Evolutionary conservation across 1,284 basidiomycete species (phyloP), one percentile per base, ranked within the genome.

Genomic region (Fistulinella cinereoalba): DNA sequence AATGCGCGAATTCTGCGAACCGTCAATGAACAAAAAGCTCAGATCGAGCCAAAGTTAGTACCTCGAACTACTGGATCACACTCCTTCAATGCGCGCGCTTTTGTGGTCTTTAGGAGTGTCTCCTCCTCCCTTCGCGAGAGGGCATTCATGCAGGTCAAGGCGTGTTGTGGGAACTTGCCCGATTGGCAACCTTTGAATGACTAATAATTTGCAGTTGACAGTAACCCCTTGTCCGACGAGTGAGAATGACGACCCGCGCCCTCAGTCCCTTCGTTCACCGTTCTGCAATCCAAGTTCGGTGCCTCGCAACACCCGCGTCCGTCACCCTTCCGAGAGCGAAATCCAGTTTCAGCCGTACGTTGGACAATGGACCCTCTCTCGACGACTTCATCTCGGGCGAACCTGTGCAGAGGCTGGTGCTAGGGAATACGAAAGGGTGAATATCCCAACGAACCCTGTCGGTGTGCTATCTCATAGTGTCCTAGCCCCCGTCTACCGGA

Each of bases 61-160:
- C 92, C 85, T 80, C 82, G 84, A 5, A 95, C 88, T 3, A 87
- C 53, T 1, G 73, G 57, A 58, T 92, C 87, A 55, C 92, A 94
- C 64, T 85, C 81, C 58, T 81, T 85, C 60, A 93, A 66, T 12
- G 92, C 92, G 42, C 80, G 74, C 8, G 80, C 78, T 62, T 92
- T 93, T n/a, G 88, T 87, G 29, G 82, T 72, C 62, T 92, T 93
- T 41, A 87, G 67, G 34, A 95, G 75, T 11, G 85, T 86, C 38
- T 92, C 87, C 64, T 94, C 92, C 69, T 96, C 92, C 49, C 92
- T 78, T 53, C 92, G 79, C 22, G 92, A 94, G 25, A 96, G 78
- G 21, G 90, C 79, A 67, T 92, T 84, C 91, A 92, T 92, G 28
- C 45, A 45, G 41, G 43, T 40, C 44, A 37, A 38, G 32, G 31